Evolutionary conservation across 768 basidiomycete species (phyloP).

Genomic region (Russula sp.): DNA sequence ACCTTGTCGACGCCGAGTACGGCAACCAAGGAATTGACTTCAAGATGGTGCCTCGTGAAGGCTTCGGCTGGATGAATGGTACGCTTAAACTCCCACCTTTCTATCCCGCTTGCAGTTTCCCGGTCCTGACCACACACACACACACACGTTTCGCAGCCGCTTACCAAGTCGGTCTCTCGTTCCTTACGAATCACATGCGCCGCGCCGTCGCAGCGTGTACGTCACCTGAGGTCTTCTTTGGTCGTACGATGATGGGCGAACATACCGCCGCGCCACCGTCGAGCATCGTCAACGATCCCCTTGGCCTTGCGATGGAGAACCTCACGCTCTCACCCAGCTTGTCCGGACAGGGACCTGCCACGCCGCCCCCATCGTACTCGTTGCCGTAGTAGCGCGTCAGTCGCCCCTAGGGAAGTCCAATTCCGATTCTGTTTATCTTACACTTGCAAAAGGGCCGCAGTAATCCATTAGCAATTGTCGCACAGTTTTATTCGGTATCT

Average conservation of each 20-base stretch:
- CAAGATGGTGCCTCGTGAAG: slow-evolving; percentile 94
- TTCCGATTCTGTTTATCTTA: neutral
- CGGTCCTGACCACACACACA: neutral
- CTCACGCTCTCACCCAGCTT: slow-evolving; percentile 20
- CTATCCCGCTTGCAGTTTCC: neutral
- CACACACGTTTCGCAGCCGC: slow-evolving; percentile 48
- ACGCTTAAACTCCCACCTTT: slow-evolving; percentile 25
- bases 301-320: slow-evolving; percentile 35
- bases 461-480: neutral
- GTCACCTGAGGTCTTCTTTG: slow-evolving; percentile 85
- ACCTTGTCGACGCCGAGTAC: slow-evolving; percentile 96
- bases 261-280: slow-evolving; percentile 31
- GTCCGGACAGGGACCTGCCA: slow-evolving; percentile 4
- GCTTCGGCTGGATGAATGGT: slow-evolving; percentile 99
- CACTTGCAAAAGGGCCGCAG: neutral
- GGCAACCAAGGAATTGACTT: slow-evolving; percentile 96
- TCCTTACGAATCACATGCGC: slow-evolving; percentile 89
- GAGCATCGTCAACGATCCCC: slow-evolving; percentile 29
- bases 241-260: slow-evolving; percentile 32
- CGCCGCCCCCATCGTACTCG: slow-evolving; percentile 19
- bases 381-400: neutral
- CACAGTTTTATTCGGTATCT: neutral
- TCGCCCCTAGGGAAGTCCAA: neutral
- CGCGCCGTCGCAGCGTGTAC: slow-evolving; percentile 94
- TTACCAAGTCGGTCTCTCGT: slow-evolving; percentile 94